These are phyloP conservation scores for Sclerotinia subarctica DNA, from an alignment of 2,329 filamentous ascomycete species.

Conservation along the genomic window DNA sequence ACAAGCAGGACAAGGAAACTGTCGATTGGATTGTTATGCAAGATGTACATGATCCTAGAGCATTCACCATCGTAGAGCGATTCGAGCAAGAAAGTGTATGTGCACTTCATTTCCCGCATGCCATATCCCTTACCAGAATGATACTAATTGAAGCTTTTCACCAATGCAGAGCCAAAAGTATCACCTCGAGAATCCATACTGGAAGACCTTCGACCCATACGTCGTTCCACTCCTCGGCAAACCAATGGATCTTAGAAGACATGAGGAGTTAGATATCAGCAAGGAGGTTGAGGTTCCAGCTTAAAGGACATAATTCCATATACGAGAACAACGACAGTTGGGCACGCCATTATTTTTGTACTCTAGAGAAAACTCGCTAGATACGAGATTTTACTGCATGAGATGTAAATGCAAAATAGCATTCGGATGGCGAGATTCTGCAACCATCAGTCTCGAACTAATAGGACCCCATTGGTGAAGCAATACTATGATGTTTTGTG, in stretches of 20 bases:
- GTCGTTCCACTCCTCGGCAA: constrained; percentile 65
- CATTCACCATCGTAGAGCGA: constrained; percentile 73
- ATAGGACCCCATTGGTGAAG: neutral
- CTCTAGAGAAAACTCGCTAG: neutral
- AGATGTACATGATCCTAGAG: constrained; percentile 62
- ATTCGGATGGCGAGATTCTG: neutral
- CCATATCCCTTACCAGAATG: constrained; percentile 23
- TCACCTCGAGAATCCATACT: constrained; percentile 50
- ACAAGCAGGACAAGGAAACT: constrained; percentile 69
- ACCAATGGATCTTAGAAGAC: constrained; percentile 66
- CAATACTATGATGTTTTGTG: neutral
- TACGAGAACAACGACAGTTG: neutral
- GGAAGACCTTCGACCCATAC: constrained; percentile 69
- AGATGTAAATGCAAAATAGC: neutral
- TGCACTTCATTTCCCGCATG: constrained; percentile 24
- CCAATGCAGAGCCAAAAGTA: constrained; percentile 53
- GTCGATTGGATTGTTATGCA: constrained; percentile 75
- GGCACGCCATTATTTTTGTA: neutral
- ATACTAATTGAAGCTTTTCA: constrained; percentile 9
- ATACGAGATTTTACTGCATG: neutral
- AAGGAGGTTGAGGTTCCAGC: constrained; percentile 45
- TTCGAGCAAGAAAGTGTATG: constrained; percentile 63
- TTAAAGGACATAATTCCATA: neutral
- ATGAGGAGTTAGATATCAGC: constrained; percentile 63
- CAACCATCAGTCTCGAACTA: neutral